phyloP scores from a whole-genome alignment of 495 filamentous ascomycete species.

The Neurospora sp. region DNA sequence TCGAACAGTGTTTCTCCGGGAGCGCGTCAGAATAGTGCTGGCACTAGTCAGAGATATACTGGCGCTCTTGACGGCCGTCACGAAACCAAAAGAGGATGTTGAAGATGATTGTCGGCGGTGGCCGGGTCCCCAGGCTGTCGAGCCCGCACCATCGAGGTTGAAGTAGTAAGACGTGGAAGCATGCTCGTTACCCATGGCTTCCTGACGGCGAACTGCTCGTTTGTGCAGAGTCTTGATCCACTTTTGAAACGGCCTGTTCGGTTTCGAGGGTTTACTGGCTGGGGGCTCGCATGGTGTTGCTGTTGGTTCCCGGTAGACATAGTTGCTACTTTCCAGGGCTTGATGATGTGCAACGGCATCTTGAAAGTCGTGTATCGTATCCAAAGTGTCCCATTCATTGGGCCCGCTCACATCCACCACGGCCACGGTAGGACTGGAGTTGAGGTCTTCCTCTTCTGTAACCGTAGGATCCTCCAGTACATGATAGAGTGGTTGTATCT shows the following conservation, averaged over 20 bases:
- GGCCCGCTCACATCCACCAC: constrained; percentile 9
- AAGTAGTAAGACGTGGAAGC: constrained; percentile 31
- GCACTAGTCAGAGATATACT: constrained; percentile 61
- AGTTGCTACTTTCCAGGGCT: constrained; percentile 14
- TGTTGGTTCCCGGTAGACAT: constrained; percentile 12
- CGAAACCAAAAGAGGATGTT: constrained; percentile 60
- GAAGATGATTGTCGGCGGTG: constrained; percentile 52
- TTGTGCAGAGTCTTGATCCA: constrained; percentile 50
- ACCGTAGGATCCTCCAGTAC: background rate
- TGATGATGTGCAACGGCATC: constrained; percentile 20
- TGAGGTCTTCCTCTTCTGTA: background rate
- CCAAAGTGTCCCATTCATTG: constrained; percentile 29
- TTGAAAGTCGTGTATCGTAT: constrained; percentile 30
- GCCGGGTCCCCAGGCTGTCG: constrained; percentile 9
- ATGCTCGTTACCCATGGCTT: constrained; percentile 15
- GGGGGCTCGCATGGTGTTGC: background rate
- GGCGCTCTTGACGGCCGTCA: constrained; percentile 67
- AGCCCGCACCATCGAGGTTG: constrained; percentile 18
- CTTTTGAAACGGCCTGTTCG: constrained; percentile 39
- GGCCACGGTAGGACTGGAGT: constrained; percentile 1
- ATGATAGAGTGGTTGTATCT: background rate
- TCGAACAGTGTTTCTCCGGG: constrained; percentile 41
- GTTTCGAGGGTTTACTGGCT: constrained; percentile 1
- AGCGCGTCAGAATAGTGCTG: constrained; percentile 49
- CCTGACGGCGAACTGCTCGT: constrained; percentile 32